phyloP scores from a whole-genome alignment of 1,284 basidiomycete species.

The Cryptococcus deneoformans region DNA sequence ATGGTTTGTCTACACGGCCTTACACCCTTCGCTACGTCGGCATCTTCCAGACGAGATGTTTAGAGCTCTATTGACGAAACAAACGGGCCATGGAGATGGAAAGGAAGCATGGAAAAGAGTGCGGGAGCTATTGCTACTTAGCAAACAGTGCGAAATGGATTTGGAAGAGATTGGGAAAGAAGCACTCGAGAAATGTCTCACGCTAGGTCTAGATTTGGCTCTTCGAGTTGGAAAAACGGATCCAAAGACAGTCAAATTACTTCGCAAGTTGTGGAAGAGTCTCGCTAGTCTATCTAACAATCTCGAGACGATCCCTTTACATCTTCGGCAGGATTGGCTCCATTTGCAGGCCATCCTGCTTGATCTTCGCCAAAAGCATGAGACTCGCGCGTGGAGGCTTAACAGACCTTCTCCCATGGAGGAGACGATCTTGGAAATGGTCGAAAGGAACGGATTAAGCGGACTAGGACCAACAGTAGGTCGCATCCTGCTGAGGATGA shows the following conservation, averaged over 20 bases:
- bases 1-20: conserved; percentile 33
- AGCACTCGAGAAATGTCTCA: conserved; percentile 3
- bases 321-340: conserved; percentile 11
- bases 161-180: conserved; percentile 12
- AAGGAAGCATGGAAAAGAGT: conserved; percentile 12
- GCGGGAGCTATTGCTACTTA: conserved; percentile 23
- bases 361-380: not conserved
- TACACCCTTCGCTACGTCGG: conserved; percentile 29
- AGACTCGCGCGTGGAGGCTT: not conserved
- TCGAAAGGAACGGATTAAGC: conserved; percentile 15
- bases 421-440: conserved; percentile 10
- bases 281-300: not conserved
- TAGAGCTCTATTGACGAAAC: conserved; percentile 26
- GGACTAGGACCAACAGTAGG: conserved; percentile 12
- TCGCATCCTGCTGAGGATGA: conserved; percentile 2
- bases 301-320: conserved; percentile 6
- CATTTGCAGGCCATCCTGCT: not conserved
- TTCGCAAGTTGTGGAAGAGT: conserved; percentile 7
- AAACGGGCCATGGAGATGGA: conserved; percentile 12
- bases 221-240: not conserved
- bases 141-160: conserved; percentile 28
- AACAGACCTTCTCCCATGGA: conserved; percentile 1
- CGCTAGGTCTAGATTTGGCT: conserved; percentile 8
- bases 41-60: conserved; percentile 41
- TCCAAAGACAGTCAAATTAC: conserved; percentile 1